phyloP scores from a whole-genome alignment of 352 stramenopile genomes.

The Phytophthora pinifolia region DNA sequence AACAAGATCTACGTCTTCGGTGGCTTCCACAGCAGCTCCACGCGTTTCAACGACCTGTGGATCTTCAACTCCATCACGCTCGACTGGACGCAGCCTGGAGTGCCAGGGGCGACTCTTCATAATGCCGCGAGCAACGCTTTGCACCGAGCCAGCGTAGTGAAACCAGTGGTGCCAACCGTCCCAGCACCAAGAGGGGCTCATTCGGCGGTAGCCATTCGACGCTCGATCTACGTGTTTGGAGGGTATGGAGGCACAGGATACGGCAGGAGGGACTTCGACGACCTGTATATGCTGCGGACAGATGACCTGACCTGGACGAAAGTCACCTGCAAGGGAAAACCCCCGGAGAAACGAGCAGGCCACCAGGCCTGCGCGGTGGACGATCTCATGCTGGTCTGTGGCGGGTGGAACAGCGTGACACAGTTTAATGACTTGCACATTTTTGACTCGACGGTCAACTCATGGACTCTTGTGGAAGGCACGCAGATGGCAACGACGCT shows the following conservation, averaged over 20 bases:
- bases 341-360: slow-evolving; percentile 90
- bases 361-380: slow-evolving; percentile 91
- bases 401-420: slow-evolving; percentile 93
- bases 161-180: slow-evolving; percentile 33
- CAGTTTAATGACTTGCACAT: slow-evolving; percentile 97
- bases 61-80: slow-evolving; percentile 94
- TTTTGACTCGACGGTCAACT: slow-evolving; percentile 85
- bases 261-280: slow-evolving; percentile 93
- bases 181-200: slow-evolving; percentile 90
- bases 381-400: slow-evolving; percentile 92
- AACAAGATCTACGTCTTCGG: slow-evolving; percentile 94
- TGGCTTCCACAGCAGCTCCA: slow-evolving; percentile 89
- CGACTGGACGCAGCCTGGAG: slow-evolving; percentile 81
- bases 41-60: slow-evolving; percentile 96
- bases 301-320: slow-evolving; percentile 87
- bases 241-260: slow-evolving; percentile 94
- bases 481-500: slow-evolving; percentile 68
- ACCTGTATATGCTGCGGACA: slow-evolving; percentile 89
- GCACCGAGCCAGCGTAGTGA: slow-evolving; percentile 37
- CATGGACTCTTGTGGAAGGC: slow-evolving; percentile 86
- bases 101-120: background rate
- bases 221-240: slow-evolving; percentile 92
- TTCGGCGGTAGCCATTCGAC: slow-evolving; percentile 83
- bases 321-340: slow-evolving; percentile 84
- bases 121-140: slow-evolving; percentile 38